Evolutionary conservation across 768 basidiomycete genomes (phyloP), one percentile per base, ranked within the genome.

Genomic region (Tylopilus cervinicoccineus): DNA sequence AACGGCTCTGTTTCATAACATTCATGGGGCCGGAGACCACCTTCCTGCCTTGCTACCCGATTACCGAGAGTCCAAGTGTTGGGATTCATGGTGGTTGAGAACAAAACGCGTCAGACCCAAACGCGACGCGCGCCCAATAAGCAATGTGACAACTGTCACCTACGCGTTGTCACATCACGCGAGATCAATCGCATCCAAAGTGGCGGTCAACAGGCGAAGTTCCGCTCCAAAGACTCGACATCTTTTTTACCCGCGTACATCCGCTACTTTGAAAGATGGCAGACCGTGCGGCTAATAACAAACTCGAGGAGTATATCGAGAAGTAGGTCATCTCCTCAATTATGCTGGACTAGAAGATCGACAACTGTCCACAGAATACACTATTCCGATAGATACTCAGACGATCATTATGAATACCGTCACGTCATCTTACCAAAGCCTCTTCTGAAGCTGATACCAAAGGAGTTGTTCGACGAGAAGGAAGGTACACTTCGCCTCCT

Each of bases 341-440:
- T 20, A 39, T 51, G 12, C 47, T 17, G 47, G 48, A 50, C 47
- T 59, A 59, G 48, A 55, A 47, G 52, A 29, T 37, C 56, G 53
- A 48, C 42, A 29, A 45, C 38, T 45, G 24, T 38, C 45, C 34
- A 19, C 56, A 92, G 89, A 66, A 93, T 93, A 59, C 85, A 90
- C 62, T 93, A 93, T 64, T 93, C 90, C 51, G 88, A 92, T 68
- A 84, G 89, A 53, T 93, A 97, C 67, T 80, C 88, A 8, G 94
- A 98, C 69, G 91, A 95, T 67, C 71, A 79, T 55, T 96, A 79
- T 68, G 94, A 98, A 75, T 98, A 97, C 66, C 88, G 92, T 48
- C 95, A 98, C 69, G 95, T 99, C 56, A 96, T 96, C 57, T 74
- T 99, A 17, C 95, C 95, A 6, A 96, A 96, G 65, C 88, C 87